phyloP scores from a whole-genome alignment of 352 stramenopile species.

The Pythium volutum region DNA sequence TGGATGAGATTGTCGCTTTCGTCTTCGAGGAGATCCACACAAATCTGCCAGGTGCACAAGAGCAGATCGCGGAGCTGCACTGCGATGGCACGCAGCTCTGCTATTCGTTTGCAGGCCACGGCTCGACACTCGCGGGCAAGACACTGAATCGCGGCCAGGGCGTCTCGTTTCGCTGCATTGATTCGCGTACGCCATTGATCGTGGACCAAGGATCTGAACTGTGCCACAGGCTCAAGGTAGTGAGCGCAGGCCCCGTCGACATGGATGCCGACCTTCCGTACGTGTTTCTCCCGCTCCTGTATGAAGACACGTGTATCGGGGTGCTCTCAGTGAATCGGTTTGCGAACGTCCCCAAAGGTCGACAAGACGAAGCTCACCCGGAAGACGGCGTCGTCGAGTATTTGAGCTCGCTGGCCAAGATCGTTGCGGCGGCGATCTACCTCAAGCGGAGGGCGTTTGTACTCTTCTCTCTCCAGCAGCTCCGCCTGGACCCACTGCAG shows the following conservation, averaged over 20 bases:
- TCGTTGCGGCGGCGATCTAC: constrained; percentile 52
- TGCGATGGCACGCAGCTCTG: constrained; percentile 35
- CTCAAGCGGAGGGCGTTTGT: constrained; percentile 53
- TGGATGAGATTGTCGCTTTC: constrained; percentile 36
- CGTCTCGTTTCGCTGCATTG: constrained; percentile 55
- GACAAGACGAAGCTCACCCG: constrained; percentile 54
- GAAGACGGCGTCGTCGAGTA: constrained; percentile 62
- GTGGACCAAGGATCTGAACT: constrained; percentile 36
- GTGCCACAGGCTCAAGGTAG: constrained; percentile 27
- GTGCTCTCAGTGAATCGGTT: constrained; percentile 66
- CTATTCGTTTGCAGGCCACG: constrained; percentile 49
- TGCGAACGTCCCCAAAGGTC: constrained; percentile 47
- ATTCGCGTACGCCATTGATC: constrained; percentile 38
- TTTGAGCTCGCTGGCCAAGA: constrained; percentile 35
- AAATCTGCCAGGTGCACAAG: constrained; percentile 49
- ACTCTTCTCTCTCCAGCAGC: constrained; percentile 41
- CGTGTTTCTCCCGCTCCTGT: constrained; percentile 58
- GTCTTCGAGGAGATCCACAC: constrained; percentile 47
- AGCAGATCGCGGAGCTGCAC: constrained; percentile 60
- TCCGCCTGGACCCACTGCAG: constrained; percentile 36
- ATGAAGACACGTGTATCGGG: constrained; percentile 62
- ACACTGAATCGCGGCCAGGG: constrained; percentile 45
- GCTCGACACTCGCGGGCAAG: constrained; percentile 33
- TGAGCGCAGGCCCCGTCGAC: not conserved
- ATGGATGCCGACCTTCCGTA: constrained; percentile 36